Percentiles rank a stretch among this genome's conserved stretches.
Evolutionary conservation across 2,329 filamentous ascomycete genomes (phyloP).

Genomic region (Clarireedia homoeocarpa): DNA sequence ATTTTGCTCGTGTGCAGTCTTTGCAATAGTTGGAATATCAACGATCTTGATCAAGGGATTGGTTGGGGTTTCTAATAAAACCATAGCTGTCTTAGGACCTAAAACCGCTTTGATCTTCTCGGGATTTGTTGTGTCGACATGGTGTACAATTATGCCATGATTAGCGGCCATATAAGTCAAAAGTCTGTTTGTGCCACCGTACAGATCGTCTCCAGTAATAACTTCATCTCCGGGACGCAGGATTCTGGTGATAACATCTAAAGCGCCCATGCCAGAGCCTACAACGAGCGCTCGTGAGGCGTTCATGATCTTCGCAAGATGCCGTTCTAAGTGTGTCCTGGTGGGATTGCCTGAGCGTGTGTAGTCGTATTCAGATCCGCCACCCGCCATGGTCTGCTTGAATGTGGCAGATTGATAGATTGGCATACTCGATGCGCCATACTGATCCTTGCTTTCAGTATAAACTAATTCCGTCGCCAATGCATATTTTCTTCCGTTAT

Average conservation of each 20-base stretch:
- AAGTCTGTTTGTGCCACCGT: conserved; percentile 89
- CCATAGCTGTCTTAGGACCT: conserved; percentile 81
- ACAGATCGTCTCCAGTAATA: conserved; percentile 92
- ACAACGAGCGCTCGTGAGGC: conserved; percentile 86
- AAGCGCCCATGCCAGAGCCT: conserved; percentile 91
- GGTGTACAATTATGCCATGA: conserved; percentile 86
- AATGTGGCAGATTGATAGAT: conserved; percentile 99
- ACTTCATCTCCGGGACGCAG: conserved; percentile 92
- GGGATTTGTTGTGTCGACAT: conserved; percentile 85
- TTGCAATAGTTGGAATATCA: conserved; percentile 76
- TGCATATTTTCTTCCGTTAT: conserved; percentile 80
- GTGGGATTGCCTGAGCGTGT: conserved; percentile 97
- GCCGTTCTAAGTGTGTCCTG: conserved; percentile 88
- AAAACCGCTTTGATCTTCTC: conserved; percentile 63
- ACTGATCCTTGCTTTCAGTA: conserved; percentile 93
- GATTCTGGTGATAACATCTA: conserved; percentile 91
- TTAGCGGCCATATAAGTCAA: conserved; percentile 87
- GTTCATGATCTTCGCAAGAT: conserved; percentile 98
- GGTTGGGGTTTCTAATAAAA: conserved; percentile 90
- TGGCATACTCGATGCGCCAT: conserved; percentile 90
- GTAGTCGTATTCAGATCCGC: conserved; percentile 91
- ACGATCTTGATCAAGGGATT: conserved; percentile 98
- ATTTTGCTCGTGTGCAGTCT: conserved; percentile 68
- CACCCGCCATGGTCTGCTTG: conserved; percentile 77
- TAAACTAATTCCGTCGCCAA: conserved; percentile 95